Percentiles rank a stretch among this genome's conserved stretches.
phyloP scores from a whole-genome alignment of 179 eudicot genomes.

The Silene noctiflora region DNA sequence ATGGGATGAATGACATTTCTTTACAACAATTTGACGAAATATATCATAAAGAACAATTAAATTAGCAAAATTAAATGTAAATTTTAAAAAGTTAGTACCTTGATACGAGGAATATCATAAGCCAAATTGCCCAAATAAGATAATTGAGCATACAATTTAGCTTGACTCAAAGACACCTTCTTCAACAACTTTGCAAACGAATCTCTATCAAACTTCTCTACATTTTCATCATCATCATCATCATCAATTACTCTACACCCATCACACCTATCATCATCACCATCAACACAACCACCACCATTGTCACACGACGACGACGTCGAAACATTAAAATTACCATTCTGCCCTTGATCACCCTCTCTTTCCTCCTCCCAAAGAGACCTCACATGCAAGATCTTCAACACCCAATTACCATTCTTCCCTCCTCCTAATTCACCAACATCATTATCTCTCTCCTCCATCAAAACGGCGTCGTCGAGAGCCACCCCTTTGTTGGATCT shows the following conservation, averaged over 20 bases:
- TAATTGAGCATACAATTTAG: slow-evolving; percentile 76
- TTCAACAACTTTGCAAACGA: slow-evolving; percentile 68
- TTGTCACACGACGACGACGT: slow-evolving; percentile 20
- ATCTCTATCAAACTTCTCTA: slow-evolving; percentile 55
- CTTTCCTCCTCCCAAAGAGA: slow-evolving; percentile 42
- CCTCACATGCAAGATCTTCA: slow-evolving; percentile 62
- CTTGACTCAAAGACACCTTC: slow-evolving; percentile 74
- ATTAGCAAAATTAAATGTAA: neutral
- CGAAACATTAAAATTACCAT: slow-evolving; percentile 22
- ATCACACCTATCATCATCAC: slow-evolving; percentile 32
- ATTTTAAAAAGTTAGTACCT: slow-evolving; percentile 39
- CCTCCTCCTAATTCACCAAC: slow-evolving; percentile 18
- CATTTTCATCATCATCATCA: slow-evolving; percentile 40
- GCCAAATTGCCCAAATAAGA: slow-evolving; percentile 88
- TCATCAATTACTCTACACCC: slow-evolving; percentile 32
- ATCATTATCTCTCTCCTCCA: slow-evolving; percentile 35
- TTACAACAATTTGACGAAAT: neutral
- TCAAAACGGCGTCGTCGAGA: slow-evolving; percentile 64
- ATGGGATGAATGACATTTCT: neutral
- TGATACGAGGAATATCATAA: slow-evolving; percentile 67
- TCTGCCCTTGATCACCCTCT: slow-evolving; percentile 25
- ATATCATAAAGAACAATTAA: neutral
- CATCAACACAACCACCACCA: slow-evolving; percentile 13
- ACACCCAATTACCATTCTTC: slow-evolving; percentile 74
- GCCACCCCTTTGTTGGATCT: slow-evolving; percentile 37